Evolutionary conservation across 345 rosid species (phyloP).

Genomic region (Citrus cavaleriei): DNA sequence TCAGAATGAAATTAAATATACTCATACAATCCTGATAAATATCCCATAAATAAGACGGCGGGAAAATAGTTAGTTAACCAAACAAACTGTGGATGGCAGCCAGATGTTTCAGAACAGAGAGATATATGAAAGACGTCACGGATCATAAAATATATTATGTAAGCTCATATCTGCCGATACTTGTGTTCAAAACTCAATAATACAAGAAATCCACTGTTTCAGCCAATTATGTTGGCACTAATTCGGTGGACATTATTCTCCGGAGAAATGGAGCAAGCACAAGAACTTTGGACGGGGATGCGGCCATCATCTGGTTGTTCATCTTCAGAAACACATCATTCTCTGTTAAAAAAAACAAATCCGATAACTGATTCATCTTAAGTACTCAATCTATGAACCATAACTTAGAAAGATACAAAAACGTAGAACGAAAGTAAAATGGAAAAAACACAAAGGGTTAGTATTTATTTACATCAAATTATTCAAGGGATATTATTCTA

Average conservation of each 20-base stretch:
- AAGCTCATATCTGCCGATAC: too few relatives aligned
- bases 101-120: neutral
- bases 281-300: too few relatives aligned
- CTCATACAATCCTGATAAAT: too few relatives aligned
- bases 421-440: neutral
- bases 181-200: too few relatives aligned
- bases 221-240: too few relatives aligned
- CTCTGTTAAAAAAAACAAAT: neutral
- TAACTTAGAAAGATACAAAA: too few relatives aligned
- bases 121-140: neutral
- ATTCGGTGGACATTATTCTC: too few relatives aligned
- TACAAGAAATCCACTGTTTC: too few relatives aligned
- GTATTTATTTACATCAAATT: conserved; percentile 20
- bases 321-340: neutral
- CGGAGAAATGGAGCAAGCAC: neutral
- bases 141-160: too few relatives aligned
- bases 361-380: neutral
- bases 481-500: conserved; percentile 20
- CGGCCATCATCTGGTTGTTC: too few relatives aligned
- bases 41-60: neutral
- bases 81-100: conserved; percentile 12
- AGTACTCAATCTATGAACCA: neutral
- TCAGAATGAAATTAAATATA: neutral
- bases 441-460: neutral
- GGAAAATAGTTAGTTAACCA: neutral